phyloP scores from a whole-genome alignment of 257 asterid species.

The Paraleonurus japonicus region DNA sequence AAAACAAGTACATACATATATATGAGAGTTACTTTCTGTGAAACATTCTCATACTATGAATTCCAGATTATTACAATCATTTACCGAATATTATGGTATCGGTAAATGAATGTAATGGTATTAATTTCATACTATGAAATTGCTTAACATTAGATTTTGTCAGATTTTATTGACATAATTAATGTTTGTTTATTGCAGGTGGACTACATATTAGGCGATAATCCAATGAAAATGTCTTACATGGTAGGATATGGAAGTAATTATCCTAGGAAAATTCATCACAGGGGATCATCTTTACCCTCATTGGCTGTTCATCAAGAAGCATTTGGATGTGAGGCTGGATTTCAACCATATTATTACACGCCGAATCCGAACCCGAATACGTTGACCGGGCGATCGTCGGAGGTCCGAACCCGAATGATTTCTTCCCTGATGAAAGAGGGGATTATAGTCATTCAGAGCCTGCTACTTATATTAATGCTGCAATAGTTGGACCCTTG shows the following conservation, averaged over 20 bases:
- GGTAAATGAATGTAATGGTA: too few species aligned
- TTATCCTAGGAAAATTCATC: constrained; percentile 72
- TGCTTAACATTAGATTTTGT: too few species aligned
- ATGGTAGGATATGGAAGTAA: constrained; percentile 81
- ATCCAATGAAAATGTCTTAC: constrained; percentile 79
- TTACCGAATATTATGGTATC: too few species aligned
- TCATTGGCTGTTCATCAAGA: constrained; percentile 46
- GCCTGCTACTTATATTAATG: constrained; percentile 86
- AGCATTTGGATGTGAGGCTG: constrained; percentile 61
- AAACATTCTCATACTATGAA: too few species aligned
- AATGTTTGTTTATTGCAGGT: constrained; percentile 37
- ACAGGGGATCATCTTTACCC: constrained; percentile 82
- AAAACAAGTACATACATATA: constrained; percentile 43
- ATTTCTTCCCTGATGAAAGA: constrained; percentile 69
- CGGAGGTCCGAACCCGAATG: constrained; percentile 86
- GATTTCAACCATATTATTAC: constrained; percentile 58
- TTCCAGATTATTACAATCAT: too few species aligned
- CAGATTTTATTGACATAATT: background rate
- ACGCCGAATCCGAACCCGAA: constrained; percentile 63
- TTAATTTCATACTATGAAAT: too few species aligned
- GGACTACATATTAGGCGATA: constrained; percentile 76
- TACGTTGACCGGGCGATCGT: constrained; percentile 53
- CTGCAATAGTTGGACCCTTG: constrained; percentile 79
- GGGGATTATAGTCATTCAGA: constrained; percentile 71
- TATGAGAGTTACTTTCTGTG: too few species aligned